A percentile compares a stretch with the other conserved stretches of the same genome.
Evolutionary conservation across 176 grass and related monocot genomes (phyloP).

Genomic region (Rhynchospora pubera): DNA sequence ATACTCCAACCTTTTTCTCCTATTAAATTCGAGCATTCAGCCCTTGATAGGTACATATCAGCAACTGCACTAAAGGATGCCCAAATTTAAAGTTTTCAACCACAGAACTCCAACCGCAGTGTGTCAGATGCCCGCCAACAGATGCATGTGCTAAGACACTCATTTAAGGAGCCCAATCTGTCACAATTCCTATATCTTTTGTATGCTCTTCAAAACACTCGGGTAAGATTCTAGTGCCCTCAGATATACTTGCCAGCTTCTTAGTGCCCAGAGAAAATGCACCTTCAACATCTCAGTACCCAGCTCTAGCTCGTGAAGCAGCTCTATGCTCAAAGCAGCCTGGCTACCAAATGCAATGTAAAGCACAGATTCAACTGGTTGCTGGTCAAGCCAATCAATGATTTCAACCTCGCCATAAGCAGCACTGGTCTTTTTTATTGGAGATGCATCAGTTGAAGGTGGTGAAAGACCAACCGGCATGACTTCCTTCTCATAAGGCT

Average conservation of each 20-base stretch:
- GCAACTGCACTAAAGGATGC: constrained; percentile 34
- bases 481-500: neutral
- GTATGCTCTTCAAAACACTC: constrained; percentile 1
- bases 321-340: neutral
- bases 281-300: constrained; percentile 15
- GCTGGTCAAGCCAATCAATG: constrained; percentile 9
- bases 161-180: constrained; percentile 23
- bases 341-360: constrained; percentile 30
- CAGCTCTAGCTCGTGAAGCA: constrained; percentile 2
- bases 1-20: neutral
- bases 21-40: constrained; percentile 19
- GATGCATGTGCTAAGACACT: neutral
- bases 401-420: neutral
- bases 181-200: neutral
- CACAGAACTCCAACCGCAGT: constrained; percentile 24
- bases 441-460: neutral
- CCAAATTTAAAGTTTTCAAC: constrained; percentile 28
- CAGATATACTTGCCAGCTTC: neutral
- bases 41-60: constrained; percentile 23
- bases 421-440: neutral
- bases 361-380: constrained; percentile 1
- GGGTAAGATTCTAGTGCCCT: neutral
- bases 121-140: constrained; percentile 20
- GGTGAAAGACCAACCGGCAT: constrained; percentile 15
- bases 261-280: constrained; percentile 23